Evolutionary conservation across 2,329 filamentous ascomycete genomes (phyloP).

Genomic region (Ophiostoma pallidulum): DNA sequence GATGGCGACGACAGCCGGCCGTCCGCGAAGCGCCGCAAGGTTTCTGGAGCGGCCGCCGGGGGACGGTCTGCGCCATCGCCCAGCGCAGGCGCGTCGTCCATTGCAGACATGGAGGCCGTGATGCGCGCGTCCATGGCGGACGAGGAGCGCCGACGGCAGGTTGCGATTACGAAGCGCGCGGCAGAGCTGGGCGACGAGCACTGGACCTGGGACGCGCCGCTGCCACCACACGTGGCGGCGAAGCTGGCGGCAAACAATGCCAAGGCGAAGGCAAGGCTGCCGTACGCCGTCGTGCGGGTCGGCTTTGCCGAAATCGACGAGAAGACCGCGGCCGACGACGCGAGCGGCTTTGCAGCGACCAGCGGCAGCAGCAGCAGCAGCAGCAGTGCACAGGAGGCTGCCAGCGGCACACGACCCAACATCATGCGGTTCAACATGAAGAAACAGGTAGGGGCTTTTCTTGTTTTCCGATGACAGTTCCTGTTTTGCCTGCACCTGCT

Average conservation of each 20-base stretch:
- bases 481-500: constrained; percentile 7
- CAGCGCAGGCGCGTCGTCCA: constrained; percentile 22
- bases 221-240: constrained; percentile 21
- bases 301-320: constrained; percentile 42
- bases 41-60: constrained; percentile 10
- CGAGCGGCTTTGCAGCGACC: constrained; percentile 27
- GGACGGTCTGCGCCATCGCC: constrained; percentile 19
- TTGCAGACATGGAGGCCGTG: constrained; percentile 45
- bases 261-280: not conserved
- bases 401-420: constrained; percentile 7
- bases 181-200: constrained; percentile 58
- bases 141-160: constrained; percentile 56
- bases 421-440: constrained; percentile 27
- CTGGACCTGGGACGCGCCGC: constrained; percentile 58
- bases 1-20: constrained; percentile 24
- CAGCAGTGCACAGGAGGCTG: not conserved
- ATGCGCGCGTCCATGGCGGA: constrained; percentile 55
- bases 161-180: constrained; percentile 51
- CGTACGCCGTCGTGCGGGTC: constrained; percentile 49
- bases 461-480: no score
- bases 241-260: constrained; percentile 17
- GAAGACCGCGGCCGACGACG: constrained; percentile 23
- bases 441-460: constrained; percentile 16
- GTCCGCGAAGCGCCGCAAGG: constrained; percentile 56
- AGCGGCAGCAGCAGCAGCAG: not conserved